A percentile compares a stretch with the other conserved stretches of the same genome.
Evolutionary conservation across 345 rosid genomes (phyloP).

Genomic region (Melaleuca quinquenervia): DNA sequence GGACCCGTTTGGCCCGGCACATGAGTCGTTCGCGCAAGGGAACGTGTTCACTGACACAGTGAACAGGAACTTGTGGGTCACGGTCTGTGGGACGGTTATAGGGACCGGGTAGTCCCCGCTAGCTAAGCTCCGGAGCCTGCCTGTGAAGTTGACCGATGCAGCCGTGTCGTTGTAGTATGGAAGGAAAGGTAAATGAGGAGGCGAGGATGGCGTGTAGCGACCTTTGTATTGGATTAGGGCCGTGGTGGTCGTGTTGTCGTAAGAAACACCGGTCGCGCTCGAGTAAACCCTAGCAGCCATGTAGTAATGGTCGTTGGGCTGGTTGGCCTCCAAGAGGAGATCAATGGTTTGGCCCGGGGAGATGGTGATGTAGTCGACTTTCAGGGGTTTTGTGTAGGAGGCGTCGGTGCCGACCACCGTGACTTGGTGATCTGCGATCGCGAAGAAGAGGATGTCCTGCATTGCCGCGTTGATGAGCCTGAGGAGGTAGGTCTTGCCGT

Average conservation of each 20-base stretch:
- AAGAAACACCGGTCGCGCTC: neutral
- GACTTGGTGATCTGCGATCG: conserved; percentile 23
- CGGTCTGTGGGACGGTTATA: conserved; percentile 17
- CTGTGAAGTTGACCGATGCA: conserved; percentile 15
- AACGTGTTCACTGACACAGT: conserved; percentile 21
- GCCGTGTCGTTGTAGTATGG: conserved; percentile 23
- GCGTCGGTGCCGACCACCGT: conserved; percentile 36
- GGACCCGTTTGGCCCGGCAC: neutral
- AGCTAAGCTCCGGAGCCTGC: conserved; percentile 9
- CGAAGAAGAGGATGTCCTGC: conserved; percentile 22
- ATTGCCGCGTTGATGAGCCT: conserved; percentile 18
- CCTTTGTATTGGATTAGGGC: conserved; percentile 29
- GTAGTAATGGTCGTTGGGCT: conserved; percentile 22
- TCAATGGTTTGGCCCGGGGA: conserved; percentile 57
- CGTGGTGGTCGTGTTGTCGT: conserved; percentile 23
- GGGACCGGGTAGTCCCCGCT: conserved; percentile 6
- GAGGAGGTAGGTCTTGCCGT: conserved; percentile 31
- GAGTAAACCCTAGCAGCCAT: conserved; percentile 45
- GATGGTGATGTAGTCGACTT: conserved; percentile 20
- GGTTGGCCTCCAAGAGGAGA: conserved; percentile 32
- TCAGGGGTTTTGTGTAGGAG: conserved; percentile 32
- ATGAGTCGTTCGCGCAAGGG: conserved; percentile 13
- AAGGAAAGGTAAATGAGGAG: conserved; percentile 24
- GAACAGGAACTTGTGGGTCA: conserved; percentile 17
- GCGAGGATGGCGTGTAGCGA: neutral